phyloP scores from a whole-genome alignment of 306 rosid species.

The Castanea mollissima region DNA sequence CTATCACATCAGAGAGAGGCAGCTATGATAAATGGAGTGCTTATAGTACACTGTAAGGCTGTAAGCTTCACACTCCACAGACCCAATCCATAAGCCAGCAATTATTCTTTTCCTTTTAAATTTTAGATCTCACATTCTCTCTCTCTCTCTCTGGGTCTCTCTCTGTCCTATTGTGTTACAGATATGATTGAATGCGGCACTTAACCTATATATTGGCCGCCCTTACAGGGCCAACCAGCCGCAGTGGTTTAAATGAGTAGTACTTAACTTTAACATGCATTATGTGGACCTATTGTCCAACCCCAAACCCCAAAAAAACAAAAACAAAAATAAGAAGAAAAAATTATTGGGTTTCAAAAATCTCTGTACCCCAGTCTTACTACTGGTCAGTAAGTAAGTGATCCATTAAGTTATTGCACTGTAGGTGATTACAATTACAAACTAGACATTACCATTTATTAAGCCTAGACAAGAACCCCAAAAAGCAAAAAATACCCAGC shows the following conservation, averaged over 20 bases:
- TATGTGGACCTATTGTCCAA: conserved; percentile 29
- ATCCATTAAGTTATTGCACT: conserved; percentile 11
- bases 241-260: not conserved
- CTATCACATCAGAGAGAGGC: not conserved
- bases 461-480: too few species aligned
- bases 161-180: not conserved
- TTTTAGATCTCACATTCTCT: not conserved
- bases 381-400: not conserved
- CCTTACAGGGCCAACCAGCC: not conserved
- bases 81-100: not conserved
- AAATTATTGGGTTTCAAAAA: too few species aligned
- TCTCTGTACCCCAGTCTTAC: too few species aligned
- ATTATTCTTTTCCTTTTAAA: not conserved
- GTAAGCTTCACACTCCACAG: not conserved
- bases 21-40: not conserved
- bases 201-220: not conserved
- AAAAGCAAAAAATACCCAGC: too few species aligned
- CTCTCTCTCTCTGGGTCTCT: not conserved
- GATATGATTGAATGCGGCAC: not conserved
- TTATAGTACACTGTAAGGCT: not conserved
- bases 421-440: not conserved
- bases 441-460: too few species aligned
- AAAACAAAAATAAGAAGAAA: not conserved
- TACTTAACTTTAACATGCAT: not conserved
- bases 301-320: not conserved